Conservation (phyloP, 345 rosid genomes). For the Lagerstroemia speciosa region DNA sequence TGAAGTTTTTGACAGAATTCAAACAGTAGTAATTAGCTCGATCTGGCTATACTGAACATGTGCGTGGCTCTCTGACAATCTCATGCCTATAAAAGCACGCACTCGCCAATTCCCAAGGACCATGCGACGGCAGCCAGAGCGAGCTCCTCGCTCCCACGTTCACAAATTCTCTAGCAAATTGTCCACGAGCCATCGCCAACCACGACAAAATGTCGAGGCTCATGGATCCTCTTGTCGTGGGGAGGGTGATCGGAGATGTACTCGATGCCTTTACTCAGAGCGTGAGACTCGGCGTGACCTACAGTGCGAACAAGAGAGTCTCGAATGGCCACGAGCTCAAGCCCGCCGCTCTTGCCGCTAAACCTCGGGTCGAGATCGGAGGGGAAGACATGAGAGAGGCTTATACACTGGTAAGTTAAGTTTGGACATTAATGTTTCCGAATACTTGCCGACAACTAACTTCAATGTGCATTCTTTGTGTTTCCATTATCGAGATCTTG, state of each 20-base stretch:
- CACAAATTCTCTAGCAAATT: no score
- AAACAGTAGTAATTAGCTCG: no score
- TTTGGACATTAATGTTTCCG: no score
- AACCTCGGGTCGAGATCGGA: conserved; percentile 69
- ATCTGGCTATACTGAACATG: no score
- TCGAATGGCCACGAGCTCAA: conserved; percentile 63
- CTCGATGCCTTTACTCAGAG: conserved; percentile 55
- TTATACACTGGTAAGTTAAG: conserved; percentile 61
- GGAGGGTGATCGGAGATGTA: conserved; percentile 75
- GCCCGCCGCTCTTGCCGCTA: conserved; percentile 41
- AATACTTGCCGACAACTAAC: no score
- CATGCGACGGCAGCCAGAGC: no score
- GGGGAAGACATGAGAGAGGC: conserved; percentile 71
- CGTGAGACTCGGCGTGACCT: conserved; percentile 53
- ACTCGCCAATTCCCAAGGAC: no score
- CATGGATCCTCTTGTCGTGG: conserved; percentile 47
- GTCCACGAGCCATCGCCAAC: no score
- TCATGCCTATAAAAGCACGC: no score
- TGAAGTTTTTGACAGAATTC: no score
- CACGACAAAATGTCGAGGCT: conserved; percentile 28
- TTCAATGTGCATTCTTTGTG: neutral
- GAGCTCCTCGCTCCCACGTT: no score
- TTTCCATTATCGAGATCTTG: conserved; percentile 42
- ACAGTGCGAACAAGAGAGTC: conserved; percentile 51
- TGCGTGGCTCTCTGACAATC: no score